Percentiles rank a stretch among this genome's conserved stretches.
Conservation (phyloP, 495 filamentous ascomycete species). For the Friedmanniomyces simplex region DNA sequence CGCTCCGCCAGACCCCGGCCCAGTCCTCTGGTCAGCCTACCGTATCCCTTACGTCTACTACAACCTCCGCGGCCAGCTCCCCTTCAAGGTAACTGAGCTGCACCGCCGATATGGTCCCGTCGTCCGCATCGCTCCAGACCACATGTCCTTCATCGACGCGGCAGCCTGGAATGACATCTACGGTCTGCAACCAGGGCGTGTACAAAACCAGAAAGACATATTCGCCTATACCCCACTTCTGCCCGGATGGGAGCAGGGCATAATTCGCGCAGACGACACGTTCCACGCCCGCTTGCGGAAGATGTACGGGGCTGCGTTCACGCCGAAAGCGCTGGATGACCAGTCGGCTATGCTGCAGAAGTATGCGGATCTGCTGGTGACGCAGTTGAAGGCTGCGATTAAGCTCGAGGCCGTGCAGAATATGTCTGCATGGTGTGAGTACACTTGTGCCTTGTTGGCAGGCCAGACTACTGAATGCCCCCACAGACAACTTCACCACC, state of each 20-base stretch:
- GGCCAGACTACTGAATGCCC: neutral
- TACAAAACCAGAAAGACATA: conserved; percentile 9
- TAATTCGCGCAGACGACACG: conserved; percentile 16
- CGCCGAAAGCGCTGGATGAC: conserved; percentile 24
- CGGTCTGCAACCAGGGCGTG: conserved; percentile 18
- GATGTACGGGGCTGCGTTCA: conserved; percentile 24
- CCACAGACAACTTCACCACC: conserved; percentile 27
- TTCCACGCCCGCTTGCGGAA: conserved; percentile 24
- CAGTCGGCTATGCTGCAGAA: conserved; percentile 26
- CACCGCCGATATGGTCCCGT: conserved; percentile 27
- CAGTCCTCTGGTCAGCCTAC: conserved; percentile 15
- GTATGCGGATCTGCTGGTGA: conserved; percentile 26
- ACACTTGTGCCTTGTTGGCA: neutral
- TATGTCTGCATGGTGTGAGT: conserved; percentile 8
- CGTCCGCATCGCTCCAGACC: conserved; percentile 24
- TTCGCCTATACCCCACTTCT: conserved; percentile 6
- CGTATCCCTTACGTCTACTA: conserved; percentile 14
- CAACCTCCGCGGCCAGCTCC: conserved; percentile 17
- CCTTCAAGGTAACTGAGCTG: conserved; percentile 17
- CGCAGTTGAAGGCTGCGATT: conserved; percentile 17
- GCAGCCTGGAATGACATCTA: conserved; percentile 26
- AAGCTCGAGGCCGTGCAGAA: conserved; percentile 13
- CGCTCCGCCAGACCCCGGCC: too few species aligned
- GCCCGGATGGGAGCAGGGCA: conserved; percentile 6
- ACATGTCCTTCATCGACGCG: conserved; percentile 23